phyloP scores from a whole-genome alignment of 306 rosid genomes.

The Betula pendula region DNA sequence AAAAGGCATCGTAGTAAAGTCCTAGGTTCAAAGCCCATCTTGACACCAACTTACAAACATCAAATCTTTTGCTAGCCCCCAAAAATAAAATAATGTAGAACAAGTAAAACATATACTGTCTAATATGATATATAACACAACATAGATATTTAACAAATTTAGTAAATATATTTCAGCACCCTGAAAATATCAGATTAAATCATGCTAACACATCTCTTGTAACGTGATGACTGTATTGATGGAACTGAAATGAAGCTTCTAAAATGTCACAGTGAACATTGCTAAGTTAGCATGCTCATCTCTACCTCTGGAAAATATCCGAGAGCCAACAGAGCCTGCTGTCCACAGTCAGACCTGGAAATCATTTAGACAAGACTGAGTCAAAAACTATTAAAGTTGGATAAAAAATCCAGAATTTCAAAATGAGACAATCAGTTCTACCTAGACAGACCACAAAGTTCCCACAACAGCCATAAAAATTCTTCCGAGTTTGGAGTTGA shows the following conservation, averaged over 20 bases:
- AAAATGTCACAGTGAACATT: constrained; percentile 5
- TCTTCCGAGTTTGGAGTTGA: constrained; percentile 75
- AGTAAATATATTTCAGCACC: background rate
- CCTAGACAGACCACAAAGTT: constrained; percentile 85
- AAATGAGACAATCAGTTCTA: constrained; percentile 32
- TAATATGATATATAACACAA: background rate
- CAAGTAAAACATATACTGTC: background rate
- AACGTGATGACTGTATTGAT: constrained; percentile 4
- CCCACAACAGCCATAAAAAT: constrained; percentile 96
- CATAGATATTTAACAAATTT: background rate
- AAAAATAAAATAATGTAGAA: background rate
- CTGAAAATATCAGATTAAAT: constrained; percentile 11
- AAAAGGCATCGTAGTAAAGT: constrained; percentile 8
- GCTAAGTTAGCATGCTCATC: constrained; percentile 18
- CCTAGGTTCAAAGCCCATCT: constrained; percentile 7
- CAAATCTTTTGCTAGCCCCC: background rate
- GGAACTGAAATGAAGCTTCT: constrained; percentile 20
- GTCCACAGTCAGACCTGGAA: constrained; percentile 93
- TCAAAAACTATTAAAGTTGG: constrained; percentile 20
- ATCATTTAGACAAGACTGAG: constrained; percentile 24
- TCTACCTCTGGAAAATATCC: constrained; percentile 90
- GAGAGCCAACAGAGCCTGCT: constrained; percentile 79
- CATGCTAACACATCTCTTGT: background rate
- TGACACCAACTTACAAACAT: background rate
- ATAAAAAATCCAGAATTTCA: constrained; percentile 13